A percentile compares a stretch with the other conserved stretches of the same genome.
phyloP scores from a whole-genome alignment of 148 eudicot genomes.

The Silene conica region DNA sequence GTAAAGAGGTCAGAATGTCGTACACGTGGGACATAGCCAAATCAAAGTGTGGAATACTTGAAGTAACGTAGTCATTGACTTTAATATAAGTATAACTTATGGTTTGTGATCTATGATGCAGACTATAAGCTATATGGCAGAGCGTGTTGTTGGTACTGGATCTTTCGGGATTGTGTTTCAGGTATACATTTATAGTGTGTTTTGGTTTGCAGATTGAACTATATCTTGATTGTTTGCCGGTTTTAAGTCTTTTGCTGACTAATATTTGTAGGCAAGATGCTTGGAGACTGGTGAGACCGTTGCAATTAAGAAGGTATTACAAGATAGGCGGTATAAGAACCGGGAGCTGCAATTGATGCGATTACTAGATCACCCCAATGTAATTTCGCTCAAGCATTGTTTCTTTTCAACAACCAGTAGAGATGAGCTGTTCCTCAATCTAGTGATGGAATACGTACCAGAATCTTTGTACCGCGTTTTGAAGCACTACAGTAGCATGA shows the following conservation, averaged over 20 bases:
- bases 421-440: conserved; percentile 75
- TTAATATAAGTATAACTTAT: conserved; percentile 1
- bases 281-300: conserved; percentile 79
- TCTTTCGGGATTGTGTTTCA: conserved; percentile 84
- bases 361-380: conserved; percentile 68
- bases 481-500: conserved; percentile 59
- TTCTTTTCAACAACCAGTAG: conserved; percentile 76
- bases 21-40: too few relatives aligned
- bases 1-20: too few relatives aligned
- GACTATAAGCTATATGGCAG: conserved; percentile 89
- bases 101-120: conserved; percentile 29
- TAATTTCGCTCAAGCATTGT: conserved; percentile 70
- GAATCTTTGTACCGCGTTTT: conserved; percentile 70
- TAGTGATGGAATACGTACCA: conserved; percentile 85
- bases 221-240: background rate
- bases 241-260: conserved; percentile 3
- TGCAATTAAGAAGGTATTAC: conserved; percentile 79
- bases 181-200: conserved; percentile 26
- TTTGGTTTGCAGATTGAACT: background rate
- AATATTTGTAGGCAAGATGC: conserved; percentile 58
- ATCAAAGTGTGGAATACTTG: too few relatives aligned
- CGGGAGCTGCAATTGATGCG: conserved; percentile 82
- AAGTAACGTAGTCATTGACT: background rate
- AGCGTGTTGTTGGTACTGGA: conserved; percentile 86
- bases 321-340: conserved; percentile 73